phyloP scores from a whole-genome alignment of 148 eudicot species.

The Vaccinium macrocarpon region DNA sequence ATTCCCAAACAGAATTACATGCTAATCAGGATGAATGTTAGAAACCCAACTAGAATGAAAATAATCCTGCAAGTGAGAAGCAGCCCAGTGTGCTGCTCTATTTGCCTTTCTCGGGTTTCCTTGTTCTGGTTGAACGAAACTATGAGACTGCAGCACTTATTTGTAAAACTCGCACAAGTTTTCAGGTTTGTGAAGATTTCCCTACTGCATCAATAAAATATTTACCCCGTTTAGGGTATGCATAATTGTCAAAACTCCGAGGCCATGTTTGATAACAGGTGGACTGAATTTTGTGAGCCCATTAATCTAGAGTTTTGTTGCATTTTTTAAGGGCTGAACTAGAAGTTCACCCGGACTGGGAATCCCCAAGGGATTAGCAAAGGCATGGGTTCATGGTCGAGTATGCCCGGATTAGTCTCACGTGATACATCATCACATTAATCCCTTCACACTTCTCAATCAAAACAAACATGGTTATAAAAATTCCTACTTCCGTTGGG shows the following conservation, averaged over 20 bases:
- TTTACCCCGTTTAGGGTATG: neutral
- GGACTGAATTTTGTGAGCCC: neutral
- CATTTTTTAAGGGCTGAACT: too few species aligned
- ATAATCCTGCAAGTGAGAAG: too few species aligned
- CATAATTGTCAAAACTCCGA: too few species aligned
- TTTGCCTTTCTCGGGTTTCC: neutral
- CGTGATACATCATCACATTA: neutral
- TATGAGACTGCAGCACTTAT: neutral
- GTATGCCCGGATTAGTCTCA: neutral
- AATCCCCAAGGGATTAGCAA: neutral
- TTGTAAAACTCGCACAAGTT: neutral
- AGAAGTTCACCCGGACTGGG: neutral
- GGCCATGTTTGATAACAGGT: too few species aligned
- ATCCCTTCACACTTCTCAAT: neutral
- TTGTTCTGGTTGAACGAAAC: neutral
- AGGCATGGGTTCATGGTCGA: neutral
- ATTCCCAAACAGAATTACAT: too few species aligned
- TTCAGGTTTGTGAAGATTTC: neutral
- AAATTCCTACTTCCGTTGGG: neutral
- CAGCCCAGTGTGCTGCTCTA: neutral
- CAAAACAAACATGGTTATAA: neutral
- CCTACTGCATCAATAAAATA: neutral
- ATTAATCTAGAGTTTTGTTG: neutral
- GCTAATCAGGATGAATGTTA: neutral
- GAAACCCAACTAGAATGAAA: too few species aligned